Evolutionary conservation across 768 basidiomycete species (phyloP).

Genomic region (Psilocybe sp.): DNA sequence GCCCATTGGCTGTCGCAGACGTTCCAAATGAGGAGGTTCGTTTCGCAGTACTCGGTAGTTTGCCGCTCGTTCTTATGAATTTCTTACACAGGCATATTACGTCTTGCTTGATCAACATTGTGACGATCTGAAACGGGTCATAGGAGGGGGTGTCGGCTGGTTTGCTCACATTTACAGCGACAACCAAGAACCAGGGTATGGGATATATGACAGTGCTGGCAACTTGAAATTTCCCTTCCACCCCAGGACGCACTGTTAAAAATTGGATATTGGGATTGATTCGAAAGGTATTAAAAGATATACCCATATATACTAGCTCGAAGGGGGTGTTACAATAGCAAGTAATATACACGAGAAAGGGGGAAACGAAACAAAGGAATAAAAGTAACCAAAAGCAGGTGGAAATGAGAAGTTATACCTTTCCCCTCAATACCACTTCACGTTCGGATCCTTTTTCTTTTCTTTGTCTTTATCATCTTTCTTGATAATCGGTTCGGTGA

Average conservation of each 20-base stretch:
- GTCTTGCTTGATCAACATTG: slow-evolving; percentile 53
- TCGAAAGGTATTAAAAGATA: background rate
- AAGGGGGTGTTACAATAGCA: background rate
- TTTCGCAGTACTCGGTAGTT: background rate
- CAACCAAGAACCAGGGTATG: slow-evolving; percentile 52
- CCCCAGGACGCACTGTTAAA: slow-evolving; percentile 47
- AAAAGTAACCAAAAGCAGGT: background rate
- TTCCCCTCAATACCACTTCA: no score
- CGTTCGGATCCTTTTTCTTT: no score
- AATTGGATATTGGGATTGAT: background rate
- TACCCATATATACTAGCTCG: background rate
- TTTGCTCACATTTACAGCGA: slow-evolving; percentile 67
- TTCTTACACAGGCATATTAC: slow-evolving; percentile 45
- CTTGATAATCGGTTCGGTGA: slow-evolving; percentile 68
- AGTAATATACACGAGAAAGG: background rate
- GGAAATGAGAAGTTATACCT: background rate
- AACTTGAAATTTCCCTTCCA: slow-evolving; percentile 48
- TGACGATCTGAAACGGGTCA: slow-evolving; percentile 43
- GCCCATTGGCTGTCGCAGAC: slow-evolving; percentile 44
- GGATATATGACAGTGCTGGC: slow-evolving; percentile 43
- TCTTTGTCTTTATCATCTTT: no score
- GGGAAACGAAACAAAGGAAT: background rate
- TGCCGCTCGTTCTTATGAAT: background rate
- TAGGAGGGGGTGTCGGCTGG: slow-evolving; percentile 59
- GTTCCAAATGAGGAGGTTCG: slow-evolving; percentile 46